phyloP scores from a whole-genome alignment of 345 rosid genomes.

The Syzygium aqueum region DNA sequence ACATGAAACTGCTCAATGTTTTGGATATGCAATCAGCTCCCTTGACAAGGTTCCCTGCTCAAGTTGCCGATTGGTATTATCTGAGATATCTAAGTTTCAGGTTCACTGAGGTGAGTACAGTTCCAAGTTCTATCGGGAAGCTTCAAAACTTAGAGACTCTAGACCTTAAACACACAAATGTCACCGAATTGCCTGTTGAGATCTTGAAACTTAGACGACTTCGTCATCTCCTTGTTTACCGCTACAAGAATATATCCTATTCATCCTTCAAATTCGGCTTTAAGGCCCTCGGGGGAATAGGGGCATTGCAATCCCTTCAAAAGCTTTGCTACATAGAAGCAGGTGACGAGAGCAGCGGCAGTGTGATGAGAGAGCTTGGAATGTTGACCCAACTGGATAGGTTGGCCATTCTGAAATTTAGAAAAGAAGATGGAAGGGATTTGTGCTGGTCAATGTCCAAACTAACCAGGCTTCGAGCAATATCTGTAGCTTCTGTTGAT shows the following conservation, averaged over 20 bases:
- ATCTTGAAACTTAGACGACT: slow-evolving; percentile 26
- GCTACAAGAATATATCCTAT: slow-evolving; percentile 17
- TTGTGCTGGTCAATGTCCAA: slow-evolving; percentile 20
- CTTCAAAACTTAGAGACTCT: slow-evolving; percentile 34
- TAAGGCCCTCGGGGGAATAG: slow-evolving; percentile 12
- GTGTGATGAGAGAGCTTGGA: slow-evolving; percentile 20
- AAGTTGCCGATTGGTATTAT: slow-evolving; percentile 8
- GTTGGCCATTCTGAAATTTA: slow-evolving; percentile 26
- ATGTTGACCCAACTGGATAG: slow-evolving; percentile 23
- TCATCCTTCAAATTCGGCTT: slow-evolving; percentile 16
- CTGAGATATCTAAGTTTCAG: slow-evolving; percentile 30
- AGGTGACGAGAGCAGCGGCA: background rate
- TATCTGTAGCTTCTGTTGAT: slow-evolving; percentile 15
- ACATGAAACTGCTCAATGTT: slow-evolving; percentile 22
- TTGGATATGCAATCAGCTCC: slow-evolving; percentile 27
- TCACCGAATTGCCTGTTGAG: slow-evolving; percentile 23
- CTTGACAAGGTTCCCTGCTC: slow-evolving; percentile 20
- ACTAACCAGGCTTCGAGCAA: slow-evolving; percentile 15
- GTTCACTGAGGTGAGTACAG: slow-evolving; percentile 13
- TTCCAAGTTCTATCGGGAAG: slow-evolving; percentile 29
- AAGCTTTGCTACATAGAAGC: slow-evolving; percentile 30
- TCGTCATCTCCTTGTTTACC: slow-evolving; percentile 25
- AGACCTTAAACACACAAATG: slow-evolving; percentile 33
- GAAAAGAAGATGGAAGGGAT: slow-evolving; percentile 19
- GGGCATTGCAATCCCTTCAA: slow-evolving; percentile 21